Evolutionary conservation across 1,139 yeast species (phyloP).

Genomic region (Hyphopichia wangnamkhiaoensis): DNA sequence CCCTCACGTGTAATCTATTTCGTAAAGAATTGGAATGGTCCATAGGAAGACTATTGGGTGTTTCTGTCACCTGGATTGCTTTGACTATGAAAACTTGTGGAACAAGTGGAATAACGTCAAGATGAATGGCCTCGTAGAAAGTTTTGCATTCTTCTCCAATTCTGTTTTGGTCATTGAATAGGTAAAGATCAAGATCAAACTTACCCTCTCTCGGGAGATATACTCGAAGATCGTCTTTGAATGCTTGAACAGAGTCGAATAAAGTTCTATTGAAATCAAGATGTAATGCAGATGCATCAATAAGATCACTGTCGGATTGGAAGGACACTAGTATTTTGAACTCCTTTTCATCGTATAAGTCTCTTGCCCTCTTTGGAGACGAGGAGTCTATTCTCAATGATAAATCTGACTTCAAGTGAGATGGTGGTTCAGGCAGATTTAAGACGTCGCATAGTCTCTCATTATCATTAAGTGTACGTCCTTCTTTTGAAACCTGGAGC

Average conservation of each 20-base stretch:
- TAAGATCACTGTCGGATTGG: not conserved
- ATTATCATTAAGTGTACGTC: conserved; percentile 9
- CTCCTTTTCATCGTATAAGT: too few relatives aligned
- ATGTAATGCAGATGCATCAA: too few relatives aligned
- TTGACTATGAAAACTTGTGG: conserved; percentile 14
- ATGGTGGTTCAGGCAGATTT: conserved; percentile 8
- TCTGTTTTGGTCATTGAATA: not conserved
- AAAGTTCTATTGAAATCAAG: not conserved
- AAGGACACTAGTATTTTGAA: not conserved
- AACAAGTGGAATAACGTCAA: conserved; percentile 32
- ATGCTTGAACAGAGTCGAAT: not conserved
- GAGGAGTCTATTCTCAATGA: conserved; percentile 25
- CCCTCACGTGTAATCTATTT: conserved; percentile 14
- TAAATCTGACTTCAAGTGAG: conserved; percentile 10
- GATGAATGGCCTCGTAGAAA: conserved; percentile 2
- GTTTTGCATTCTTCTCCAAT: not conserved
- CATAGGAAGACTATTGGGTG: not conserved
- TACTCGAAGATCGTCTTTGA: too few relatives aligned
- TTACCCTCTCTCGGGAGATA: too few relatives aligned
- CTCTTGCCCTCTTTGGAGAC: too few relatives aligned
- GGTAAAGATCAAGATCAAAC: not conserved
- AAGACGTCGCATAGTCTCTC: conserved; percentile 18
- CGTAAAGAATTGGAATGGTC: too few relatives aligned
- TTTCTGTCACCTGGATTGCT: not conserved
- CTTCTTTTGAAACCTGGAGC: conserved; percentile 14